Percentiles rank a stretch among this genome's conserved stretches.
These are phyloP conservation scores for Scheffersomyces lignosus DNA, from an alignment of 805 yeast species.

Conservation along the genomic window DNA sequence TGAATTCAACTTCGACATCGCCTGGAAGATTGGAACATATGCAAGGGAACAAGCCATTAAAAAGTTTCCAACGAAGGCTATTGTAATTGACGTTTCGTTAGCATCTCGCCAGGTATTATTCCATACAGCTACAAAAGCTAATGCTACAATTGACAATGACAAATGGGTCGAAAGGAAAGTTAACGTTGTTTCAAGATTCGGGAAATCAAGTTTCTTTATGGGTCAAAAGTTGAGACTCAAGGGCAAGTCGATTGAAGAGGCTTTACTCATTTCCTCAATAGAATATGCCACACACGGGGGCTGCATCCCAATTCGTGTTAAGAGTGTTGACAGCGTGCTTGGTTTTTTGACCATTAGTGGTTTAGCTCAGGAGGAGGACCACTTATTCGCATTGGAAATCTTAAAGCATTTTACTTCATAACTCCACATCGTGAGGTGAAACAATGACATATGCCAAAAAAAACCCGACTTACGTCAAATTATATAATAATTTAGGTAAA, in stretches of 20 bases:
- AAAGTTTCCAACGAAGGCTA: constrained; percentile 26
- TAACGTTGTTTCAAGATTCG: constrained; percentile 47
- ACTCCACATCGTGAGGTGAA: no score
- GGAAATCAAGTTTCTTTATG: constrained; percentile 47
- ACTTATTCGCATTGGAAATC: constrained; percentile 43
- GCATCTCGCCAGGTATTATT: constrained; percentile 48
- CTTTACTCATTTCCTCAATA: constrained; percentile 36
- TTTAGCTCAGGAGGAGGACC: constrained; percentile 55
- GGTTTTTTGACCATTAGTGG: constrained; percentile 59
- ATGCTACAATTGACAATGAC: constrained; percentile 45
- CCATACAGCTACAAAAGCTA: constrained; percentile 36
- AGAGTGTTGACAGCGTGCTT: constrained; percentile 33
- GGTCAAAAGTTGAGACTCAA: constrained; percentile 43
- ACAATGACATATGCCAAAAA: no score
- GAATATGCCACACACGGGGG: constrained; percentile 60
- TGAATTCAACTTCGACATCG: constrained; percentile 33
- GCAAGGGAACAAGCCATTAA: constrained; percentile 37
- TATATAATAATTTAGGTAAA: no score
- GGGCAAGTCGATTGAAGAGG: constrained; percentile 37
- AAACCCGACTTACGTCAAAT: no score
- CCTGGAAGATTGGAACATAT: constrained; percentile 47
- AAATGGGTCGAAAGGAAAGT: constrained; percentile 50
- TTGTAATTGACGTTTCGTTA: constrained; percentile 50
- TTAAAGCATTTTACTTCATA: constrained; percentile 16
- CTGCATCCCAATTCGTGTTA: constrained; percentile 48